phyloP scores from a whole-genome alignment of 768 basidiomycete species.

The Lactarius tabidus region DNA sequence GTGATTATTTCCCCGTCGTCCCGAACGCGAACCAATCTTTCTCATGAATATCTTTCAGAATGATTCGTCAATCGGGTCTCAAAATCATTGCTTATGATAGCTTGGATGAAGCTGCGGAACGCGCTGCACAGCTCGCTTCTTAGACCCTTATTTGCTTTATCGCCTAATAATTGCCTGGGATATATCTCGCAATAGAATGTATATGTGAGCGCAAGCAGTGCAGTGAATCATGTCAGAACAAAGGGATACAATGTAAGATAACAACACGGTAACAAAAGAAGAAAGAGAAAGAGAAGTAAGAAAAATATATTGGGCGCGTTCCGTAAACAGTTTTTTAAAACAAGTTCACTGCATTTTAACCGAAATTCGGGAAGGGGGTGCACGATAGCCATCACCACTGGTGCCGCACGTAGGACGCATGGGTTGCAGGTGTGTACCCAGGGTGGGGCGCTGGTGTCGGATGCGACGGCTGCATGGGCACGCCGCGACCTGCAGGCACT shows the following conservation, averaged over 20 bases:
- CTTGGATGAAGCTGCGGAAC: constrained; percentile 86
- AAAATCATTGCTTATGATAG: constrained; percentile 92
- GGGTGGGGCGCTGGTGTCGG: constrained; percentile 28
- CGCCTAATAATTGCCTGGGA: constrained; percentile 6
- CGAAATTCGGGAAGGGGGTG: background rate
- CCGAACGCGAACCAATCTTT: constrained; percentile 18
- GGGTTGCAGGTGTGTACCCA: constrained; percentile 17
- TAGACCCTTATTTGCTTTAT: constrained; percentile 17
- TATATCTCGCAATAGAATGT: constrained; percentile 24
- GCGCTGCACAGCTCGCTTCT: constrained; percentile 66
- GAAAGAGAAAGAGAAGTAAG: background rate
- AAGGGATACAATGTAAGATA: constrained; percentile 16
- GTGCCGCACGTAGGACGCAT: constrained; percentile 15
- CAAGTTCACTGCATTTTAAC: constrained; percentile 1
- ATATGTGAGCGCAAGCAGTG: constrained; percentile 1
- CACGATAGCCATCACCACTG: constrained; percentile 1
- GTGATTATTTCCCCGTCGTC: constrained; percentile 44
- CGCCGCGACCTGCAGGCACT: constrained; percentile 38
- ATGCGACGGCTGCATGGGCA: constrained; percentile 39
- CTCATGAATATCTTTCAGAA: constrained; percentile 43
- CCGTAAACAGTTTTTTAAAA: background rate
- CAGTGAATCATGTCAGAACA: background rate
- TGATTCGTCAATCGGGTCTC: constrained; percentile 89
- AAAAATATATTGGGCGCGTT: background rate
- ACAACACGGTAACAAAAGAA: background rate